Evolutionary conservation across 805 yeast species (phyloP).

Genomic region (Helenozyma baotianmanensis): DNA sequence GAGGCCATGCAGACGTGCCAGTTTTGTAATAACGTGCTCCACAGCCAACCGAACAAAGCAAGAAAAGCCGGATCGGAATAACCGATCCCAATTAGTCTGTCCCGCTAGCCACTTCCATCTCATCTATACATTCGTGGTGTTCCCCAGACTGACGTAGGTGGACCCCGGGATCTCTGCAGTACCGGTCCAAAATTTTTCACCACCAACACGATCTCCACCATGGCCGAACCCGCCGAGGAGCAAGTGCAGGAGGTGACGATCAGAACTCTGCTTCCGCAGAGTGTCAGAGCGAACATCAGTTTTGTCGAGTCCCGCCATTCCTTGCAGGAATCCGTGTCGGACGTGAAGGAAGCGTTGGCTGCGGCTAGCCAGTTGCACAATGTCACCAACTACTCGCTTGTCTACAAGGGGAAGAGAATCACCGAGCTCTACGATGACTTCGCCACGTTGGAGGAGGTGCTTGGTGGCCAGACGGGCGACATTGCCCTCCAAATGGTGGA

Average conservation of each 20-base stretch:
- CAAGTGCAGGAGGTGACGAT: conserved; percentile 17
- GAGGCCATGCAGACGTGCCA: no score
- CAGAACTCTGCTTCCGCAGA: conserved; percentile 18
- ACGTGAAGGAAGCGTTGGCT: conserved; percentile 54
- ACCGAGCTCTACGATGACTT: conserved; percentile 26
- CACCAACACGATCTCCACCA: not conserved
- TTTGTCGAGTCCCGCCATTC: conserved; percentile 28
- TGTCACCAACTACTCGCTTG: conserved; percentile 55
- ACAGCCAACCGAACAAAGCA: no score
- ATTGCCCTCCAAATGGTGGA: conserved; percentile 45
- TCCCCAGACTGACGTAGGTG: conserved; percentile 20
- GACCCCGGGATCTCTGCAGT: no score
- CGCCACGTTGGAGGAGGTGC: conserved; percentile 21
- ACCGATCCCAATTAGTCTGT: no score
- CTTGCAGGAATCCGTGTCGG: conserved; percentile 47
- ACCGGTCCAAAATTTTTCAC: conserved; percentile 1
- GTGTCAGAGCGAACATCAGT: conserved; percentile 14
- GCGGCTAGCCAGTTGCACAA: conserved; percentile 54
- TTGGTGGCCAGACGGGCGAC: conserved; percentile 18
- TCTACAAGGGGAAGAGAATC: conserved; percentile 29
- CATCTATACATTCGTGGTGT: no score
- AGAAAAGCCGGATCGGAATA: no score
- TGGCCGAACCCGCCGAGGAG: conserved; percentile 16
- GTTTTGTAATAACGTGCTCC: no score
- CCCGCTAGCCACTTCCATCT: no score